phyloP scores from a whole-genome alignment of 148 eudicot genomes.

The Rhododendron ovatum region DNA sequence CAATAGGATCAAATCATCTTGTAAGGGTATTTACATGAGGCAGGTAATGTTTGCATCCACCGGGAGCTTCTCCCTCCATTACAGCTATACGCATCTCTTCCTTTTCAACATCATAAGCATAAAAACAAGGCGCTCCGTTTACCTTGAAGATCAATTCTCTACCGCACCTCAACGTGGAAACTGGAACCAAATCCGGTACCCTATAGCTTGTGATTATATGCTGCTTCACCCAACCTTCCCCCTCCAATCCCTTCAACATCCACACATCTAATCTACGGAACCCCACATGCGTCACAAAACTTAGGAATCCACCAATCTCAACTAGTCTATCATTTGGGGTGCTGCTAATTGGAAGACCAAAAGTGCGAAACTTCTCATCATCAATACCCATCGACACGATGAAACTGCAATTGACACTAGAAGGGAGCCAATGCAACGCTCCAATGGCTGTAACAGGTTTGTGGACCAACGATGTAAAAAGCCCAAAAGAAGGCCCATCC shows the following conservation, averaged over 20 bases:
- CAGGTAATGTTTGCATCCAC: background rate
- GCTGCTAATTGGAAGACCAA: constrained; percentile 21
- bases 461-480: background rate
- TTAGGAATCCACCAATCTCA: constrained; percentile 37
- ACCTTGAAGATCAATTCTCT: constrained; percentile 21
- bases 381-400: constrained; percentile 27
- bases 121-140: constrained; percentile 4
- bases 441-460: constrained; percentile 26
- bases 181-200: background rate
- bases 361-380: constrained; percentile 26
- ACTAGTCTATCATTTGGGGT: constrained; percentile 14
- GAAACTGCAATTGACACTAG: background rate
- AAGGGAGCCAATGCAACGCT: constrained; percentile 37
- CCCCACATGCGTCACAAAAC: constrained; percentile 22
- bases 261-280: constrained; percentile 24
- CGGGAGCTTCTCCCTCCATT: background rate
- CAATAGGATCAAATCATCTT: constrained; percentile 5
- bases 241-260: constrained; percentile 26
- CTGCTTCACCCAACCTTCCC: constrained; percentile 30
- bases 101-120: constrained; percentile 24
- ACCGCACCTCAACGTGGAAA: constrained; percentile 1
- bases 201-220: constrained; percentile 19
- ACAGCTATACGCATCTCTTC: constrained; percentile 22
- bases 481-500: constrained; percentile 26
- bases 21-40: constrained; percentile 32